A percentile compares a stretch with the other conserved stretches of the same genome.
phyloP scores from a whole-genome alignment of 2,329 filamentous ascomycete genomes.

The Colletotrichum spinosum region DNA sequence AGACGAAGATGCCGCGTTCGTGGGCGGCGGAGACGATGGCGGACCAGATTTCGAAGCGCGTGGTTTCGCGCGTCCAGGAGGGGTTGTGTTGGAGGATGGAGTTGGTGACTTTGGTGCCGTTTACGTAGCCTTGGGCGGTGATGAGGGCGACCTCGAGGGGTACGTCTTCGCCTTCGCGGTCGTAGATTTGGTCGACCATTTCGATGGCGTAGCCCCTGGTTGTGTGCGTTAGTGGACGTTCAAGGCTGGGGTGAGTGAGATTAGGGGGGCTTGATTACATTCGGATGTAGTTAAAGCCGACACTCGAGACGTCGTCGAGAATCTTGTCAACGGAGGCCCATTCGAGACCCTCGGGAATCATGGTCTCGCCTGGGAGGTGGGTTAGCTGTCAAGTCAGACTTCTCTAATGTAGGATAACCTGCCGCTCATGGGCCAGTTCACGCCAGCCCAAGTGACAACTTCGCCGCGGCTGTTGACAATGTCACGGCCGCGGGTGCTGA shows the following conservation, averaged over 20 bases:
- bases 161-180: conserved; percentile 52
- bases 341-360: conserved; percentile 68
- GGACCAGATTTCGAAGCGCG: conserved; percentile 58
- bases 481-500: conserved; percentile 51
- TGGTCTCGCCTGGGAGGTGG: conserved; percentile 64
- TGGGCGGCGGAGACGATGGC: conserved; percentile 21
- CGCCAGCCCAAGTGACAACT: conserved; percentile 56
- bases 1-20: conserved; percentile 50
- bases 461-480: conserved; percentile 50
- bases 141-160: conserved; percentile 53
- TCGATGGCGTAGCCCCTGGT: conserved; percentile 63
- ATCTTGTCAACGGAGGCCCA: conserved; percentile 63
- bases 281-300: conserved; percentile 67
- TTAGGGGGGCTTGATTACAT: conserved; percentile 42
- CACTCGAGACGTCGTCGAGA: conserved; percentile 60
- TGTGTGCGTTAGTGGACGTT: background rate
- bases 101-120: conserved; percentile 58
- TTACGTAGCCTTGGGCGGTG: conserved; percentile 55
- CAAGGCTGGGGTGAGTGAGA: background rate
- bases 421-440: conserved; percentile 67
- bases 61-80: conserved; percentile 64
- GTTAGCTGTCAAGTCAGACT: conserved; percentile 61
- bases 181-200: conserved; percentile 64
- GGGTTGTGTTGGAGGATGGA: conserved; percentile 64
- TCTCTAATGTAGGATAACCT: conserved; percentile 57